These are phyloP conservation scores for Botrytis deweyae DNA, from an alignment of 2,329 filamentous ascomycete species.

Conservation along the genomic window DNA sequence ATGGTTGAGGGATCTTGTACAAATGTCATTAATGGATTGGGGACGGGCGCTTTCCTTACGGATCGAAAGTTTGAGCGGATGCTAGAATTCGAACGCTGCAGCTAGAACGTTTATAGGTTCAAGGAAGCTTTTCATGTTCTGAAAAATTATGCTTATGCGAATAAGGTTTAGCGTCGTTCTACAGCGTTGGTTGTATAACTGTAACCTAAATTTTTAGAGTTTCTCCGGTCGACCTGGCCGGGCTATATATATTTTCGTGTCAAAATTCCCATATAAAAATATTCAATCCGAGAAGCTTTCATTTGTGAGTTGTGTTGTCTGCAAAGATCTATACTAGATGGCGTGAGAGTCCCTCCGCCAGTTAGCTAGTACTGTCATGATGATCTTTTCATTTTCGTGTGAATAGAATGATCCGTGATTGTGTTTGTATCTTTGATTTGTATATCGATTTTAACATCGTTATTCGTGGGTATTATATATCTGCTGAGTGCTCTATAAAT, in stretches of 20 bases:
- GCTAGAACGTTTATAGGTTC: neutral
- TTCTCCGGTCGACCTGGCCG: neutral
- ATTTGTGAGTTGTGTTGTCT: neutral
- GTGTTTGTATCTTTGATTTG: neutral
- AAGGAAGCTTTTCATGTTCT: neutral
- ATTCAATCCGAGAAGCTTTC: neutral
- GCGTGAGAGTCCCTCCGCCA: neutral
- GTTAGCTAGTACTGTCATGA: neutral
- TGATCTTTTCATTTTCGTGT: neutral
- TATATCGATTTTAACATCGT: neutral
- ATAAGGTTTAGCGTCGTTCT: slow-evolving; percentile 9
- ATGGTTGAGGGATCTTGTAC: slow-evolving; percentile 12
- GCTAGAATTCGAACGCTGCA: neutral
- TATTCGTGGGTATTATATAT: neutral
- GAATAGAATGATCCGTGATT: neutral
- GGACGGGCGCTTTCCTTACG: neutral
- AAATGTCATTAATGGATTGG: neutral
- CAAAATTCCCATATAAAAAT: neutral
- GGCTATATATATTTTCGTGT: neutral
- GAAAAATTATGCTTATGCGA: slow-evolving; percentile 11
- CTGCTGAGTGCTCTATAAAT: neutral
- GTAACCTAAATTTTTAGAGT: neutral
- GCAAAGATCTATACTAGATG: neutral
- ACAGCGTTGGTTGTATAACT: neutral
- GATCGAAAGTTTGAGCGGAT: neutral